Conservation (phyloP, 2,329 filamentous ascomycete genomes). For the Gaeumannomyces sp. region DNA sequence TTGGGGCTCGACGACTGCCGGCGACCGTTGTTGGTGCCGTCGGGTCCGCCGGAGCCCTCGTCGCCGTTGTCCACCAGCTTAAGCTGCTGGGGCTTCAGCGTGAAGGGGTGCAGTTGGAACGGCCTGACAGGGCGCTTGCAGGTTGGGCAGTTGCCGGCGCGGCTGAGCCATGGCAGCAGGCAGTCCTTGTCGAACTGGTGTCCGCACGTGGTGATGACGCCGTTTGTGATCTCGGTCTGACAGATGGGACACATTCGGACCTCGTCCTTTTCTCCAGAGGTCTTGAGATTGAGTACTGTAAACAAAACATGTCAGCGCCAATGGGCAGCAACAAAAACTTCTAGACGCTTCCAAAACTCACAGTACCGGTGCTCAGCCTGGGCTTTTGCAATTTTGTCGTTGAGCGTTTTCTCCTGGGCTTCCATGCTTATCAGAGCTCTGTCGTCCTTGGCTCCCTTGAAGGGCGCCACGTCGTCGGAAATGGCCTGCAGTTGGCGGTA, state of each 20-base stretch:
- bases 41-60: slow-evolving; percentile 7
- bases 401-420: slow-evolving; percentile 43
- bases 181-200: slow-evolving; percentile 92
- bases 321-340: not conserved
- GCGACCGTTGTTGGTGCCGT: slow-evolving; percentile 12
- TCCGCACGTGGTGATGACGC: slow-evolving; percentile 79
- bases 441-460: slow-evolving; percentile 58
- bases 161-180: slow-evolving; percentile 69
- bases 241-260: slow-evolving; percentile 82
- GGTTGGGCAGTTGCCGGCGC: slow-evolving; percentile 71
- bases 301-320: slow-evolving; percentile 15
- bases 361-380: slow-evolving; percentile 72
- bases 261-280: slow-evolving; percentile 55
- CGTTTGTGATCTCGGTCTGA: slow-evolving; percentile 66
- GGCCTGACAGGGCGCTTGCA: slow-evolving; percentile 66
- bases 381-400: slow-evolving; percentile 52
- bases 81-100: slow-evolving; percentile 69
- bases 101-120: slow-evolving; percentile 77
- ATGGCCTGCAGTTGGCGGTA: slow-evolving; percentile 85
- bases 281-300: slow-evolving; percentile 46
- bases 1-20: slow-evolving; percentile 14
- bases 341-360: slow-evolving; percentile 27
- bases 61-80: slow-evolving; percentile 36
- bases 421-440: slow-evolving; percentile 35
- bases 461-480: slow-evolving; percentile 79